phyloP scores from a whole-genome alignment of 441 rosid species.

The Theobroma grandiflorum region DNA sequence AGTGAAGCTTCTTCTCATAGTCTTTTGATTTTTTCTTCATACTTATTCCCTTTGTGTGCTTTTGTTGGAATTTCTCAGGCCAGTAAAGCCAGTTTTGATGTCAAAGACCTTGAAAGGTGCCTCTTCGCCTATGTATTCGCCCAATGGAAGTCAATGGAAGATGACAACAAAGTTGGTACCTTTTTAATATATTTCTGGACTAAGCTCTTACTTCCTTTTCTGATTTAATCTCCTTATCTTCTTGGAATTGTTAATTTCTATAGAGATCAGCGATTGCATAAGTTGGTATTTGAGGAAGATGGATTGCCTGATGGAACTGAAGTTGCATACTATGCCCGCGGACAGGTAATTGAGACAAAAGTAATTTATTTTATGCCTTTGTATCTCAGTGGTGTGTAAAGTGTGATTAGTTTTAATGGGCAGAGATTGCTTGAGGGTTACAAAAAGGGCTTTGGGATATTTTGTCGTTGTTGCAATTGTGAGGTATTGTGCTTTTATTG shows the following conservation, averaged over 20 bases:
- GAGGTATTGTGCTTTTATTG: constrained; percentile 68
- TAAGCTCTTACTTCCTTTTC: constrained; percentile 6
- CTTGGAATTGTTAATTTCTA: constrained; percentile 29
- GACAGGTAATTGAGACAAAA: constrained; percentile 59
- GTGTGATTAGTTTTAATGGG: constrained; percentile 34
- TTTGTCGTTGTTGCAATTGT: constrained; percentile 87
- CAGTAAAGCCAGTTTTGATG: constrained; percentile 37
- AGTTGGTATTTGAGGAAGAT: constrained; percentile 74
- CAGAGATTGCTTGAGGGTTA: constrained; percentile 96
- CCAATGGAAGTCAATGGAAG: constrained; percentile 56
- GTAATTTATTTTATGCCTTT: constrained; percentile 26
- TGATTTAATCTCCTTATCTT: constrained; percentile 31
- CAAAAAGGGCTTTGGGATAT: constrained; percentile 85
- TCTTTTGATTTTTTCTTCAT: constrained; percentile 4
- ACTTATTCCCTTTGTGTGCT: constrained; percentile 14
- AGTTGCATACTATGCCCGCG: constrained; percentile 82
- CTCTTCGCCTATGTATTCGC: constrained; percentile 37
- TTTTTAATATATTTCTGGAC: constrained; percentile 24
- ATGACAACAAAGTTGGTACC: constrained; percentile 60
- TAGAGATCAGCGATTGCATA: constrained; percentile 83
- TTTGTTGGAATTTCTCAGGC: constrained; percentile 43
- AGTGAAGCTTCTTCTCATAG: constrained; percentile 1
- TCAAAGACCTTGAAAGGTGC: constrained; percentile 43
- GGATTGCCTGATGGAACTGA: constrained; percentile 89
- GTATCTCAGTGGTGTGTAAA: constrained; percentile 29